These are phyloP conservation scores for Ganoderma sinense DNA, from an alignment of 1,284 basidiomycete genomes.

Conservation along the genomic window DNA sequence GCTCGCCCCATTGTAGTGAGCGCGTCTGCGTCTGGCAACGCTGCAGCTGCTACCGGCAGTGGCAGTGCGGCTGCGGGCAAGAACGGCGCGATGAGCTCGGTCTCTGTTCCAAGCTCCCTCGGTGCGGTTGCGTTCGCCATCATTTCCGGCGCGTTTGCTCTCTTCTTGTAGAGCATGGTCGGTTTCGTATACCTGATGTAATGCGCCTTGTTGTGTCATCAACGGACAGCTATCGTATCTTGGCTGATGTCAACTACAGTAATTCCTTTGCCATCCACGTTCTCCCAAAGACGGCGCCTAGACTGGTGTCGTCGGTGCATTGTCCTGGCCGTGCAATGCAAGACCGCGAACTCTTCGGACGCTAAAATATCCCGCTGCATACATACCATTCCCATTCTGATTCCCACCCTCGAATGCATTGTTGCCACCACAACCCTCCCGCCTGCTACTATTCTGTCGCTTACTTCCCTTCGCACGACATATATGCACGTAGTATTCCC, in stretches of 20 bases:
- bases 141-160: constrained; percentile 23
- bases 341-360: not conserved
- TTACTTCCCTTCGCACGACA: not conserved
- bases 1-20: not conserved
- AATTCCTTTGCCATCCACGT: not conserved
- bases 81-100: constrained; percentile 20
- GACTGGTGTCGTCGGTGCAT: constrained; percentile 9
- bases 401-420: not conserved
- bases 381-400: constrained; percentile 11
- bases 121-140: constrained; percentile 24
- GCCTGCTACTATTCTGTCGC: not conserved
- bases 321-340: constrained; percentile 2
- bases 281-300: constrained; percentile 7
- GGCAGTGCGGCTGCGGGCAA: constrained; percentile 15
- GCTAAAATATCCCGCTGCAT: not conserved
- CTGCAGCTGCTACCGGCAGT: constrained; percentile 1
- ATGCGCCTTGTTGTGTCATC: constrained; percentile 39
- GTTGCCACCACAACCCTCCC: not conserved
- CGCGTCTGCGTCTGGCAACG: not conserved
- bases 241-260: not conserved
- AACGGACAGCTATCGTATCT: not conserved
- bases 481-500: not conserved
- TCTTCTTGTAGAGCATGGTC: constrained; percentile 19
- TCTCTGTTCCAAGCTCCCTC: constrained; percentile 20
- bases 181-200: not conserved